Base-by-base conservation (phyloP, 129 eudicot genomes). In the Pittosporum tobira region DNA sequence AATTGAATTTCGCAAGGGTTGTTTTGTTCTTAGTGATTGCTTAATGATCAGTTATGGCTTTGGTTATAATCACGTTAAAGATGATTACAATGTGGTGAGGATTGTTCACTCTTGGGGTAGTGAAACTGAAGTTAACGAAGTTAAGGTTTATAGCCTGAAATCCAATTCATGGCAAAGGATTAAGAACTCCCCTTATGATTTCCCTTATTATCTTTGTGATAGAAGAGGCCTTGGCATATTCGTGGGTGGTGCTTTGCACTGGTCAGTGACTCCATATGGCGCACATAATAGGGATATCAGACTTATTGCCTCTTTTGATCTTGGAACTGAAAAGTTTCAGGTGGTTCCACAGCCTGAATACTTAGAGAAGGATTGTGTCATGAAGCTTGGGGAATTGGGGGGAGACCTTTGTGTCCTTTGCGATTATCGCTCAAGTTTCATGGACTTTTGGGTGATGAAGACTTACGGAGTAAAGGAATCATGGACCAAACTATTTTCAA, bases 51-150 rank as follows among this genome's bases (percentile, higher is more conserved):
- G n/a, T 27, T 40, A n/a, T 49, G 72, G 37, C 0, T 67, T 67
- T 22, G 59, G 72, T 0, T 67, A 57, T 67, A 65, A 67, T 67
- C 26, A 21, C 47, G 65, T 47, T 5, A 25, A 24, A 21, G 65
- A 67, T 47, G 72, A 67, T 26, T 63, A 63, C 21, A 63, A 63
- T 19, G 24, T 67, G n/a, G 44, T 67, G 16, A 48, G 58, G 38
- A 31, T 67, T n/a, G 16, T 48, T 2, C n/a, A n/a, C n/a, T n/a
- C 11, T 48, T 47, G 30, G n/a, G n/a, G n/a, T n/a, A n/a, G n/a
- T 5, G 15, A 6, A 30, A 2, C 0, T n/a, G n/a, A n/a, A n/a
- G 1, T 0, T 2, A 20, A 28, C 8, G 16, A 20, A 0, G 60
- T 34, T 34, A 34, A 34, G 38, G 38, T 34, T 34, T 34, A 3